Conservation (phyloP, 2,329 filamentous ascomycete genomes). For the Aspergillus intermedius region DNA sequence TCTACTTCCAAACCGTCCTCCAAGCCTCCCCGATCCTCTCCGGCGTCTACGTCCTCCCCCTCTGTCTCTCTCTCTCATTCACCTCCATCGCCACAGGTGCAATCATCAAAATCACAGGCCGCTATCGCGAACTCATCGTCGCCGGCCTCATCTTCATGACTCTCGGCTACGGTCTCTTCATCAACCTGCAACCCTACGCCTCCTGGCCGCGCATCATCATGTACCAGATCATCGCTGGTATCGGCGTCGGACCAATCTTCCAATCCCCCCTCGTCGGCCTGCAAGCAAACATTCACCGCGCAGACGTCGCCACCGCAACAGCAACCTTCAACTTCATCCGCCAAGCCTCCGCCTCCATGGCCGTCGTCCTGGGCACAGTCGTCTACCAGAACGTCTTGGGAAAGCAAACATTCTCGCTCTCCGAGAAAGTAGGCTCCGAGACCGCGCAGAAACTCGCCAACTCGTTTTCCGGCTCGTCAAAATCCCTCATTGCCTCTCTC, state of each 20-base stretch:
- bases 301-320: conserved; percentile 58
- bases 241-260: conserved; percentile 58
- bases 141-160: conserved; percentile 54
- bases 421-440: conserved; percentile 23
- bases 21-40: conserved; percentile 62
- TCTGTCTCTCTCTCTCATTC: conserved; percentile 61
- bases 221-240: conserved; percentile 55
- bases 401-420: conserved; percentile 23
- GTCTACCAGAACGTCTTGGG: conserved; percentile 37
- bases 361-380: conserved; percentile 53
- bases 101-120: conserved; percentile 66
- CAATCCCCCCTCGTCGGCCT: conserved; percentile 58
- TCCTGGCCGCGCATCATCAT: conserved; percentile 46
- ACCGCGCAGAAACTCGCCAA: conserved; percentile 17
- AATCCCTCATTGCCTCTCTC: conserved; percentile 29
- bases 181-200: conserved; percentile 50
- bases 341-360: conserved; percentile 52
- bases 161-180: conserved; percentile 60
- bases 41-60: conserved; percentile 68
- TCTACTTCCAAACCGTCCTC: conserved; percentile 77
- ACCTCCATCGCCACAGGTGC: conserved; percentile 57
- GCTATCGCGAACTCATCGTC: conserved; percentile 57
- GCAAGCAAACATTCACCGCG: conserved; percentile 54
- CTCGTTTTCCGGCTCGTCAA: conserved; percentile 32
- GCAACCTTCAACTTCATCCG: conserved; percentile 57